A percentile compares a stretch with the other conserved stretches of the same genome.
phyloP scores from a whole-genome alignment of 2,329 filamentous ascomycete genomes.

The Phaeosphaeriaceae sp. region DNA sequence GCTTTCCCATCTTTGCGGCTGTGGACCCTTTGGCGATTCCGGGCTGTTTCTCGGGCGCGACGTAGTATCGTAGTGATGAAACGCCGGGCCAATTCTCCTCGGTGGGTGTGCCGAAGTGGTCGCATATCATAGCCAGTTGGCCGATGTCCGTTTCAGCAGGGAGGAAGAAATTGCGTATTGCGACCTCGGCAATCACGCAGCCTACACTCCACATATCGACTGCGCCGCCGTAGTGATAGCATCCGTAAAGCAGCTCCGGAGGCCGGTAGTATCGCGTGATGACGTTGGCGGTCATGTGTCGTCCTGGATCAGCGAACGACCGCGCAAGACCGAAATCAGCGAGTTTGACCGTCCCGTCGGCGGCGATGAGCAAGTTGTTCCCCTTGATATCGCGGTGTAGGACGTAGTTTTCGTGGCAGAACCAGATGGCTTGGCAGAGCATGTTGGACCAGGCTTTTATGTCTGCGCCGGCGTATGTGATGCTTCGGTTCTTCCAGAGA shows the following conservation, averaged over 20 bases:
- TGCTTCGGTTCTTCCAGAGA: constrained; percentile 78
- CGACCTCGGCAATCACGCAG: constrained; percentile 89
- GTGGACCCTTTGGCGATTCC: constrained; percentile 36
- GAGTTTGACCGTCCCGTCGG: constrained; percentile 91
- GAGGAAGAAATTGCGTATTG: constrained; percentile 83
- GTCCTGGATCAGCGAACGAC: constrained; percentile 86
- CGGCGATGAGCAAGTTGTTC: constrained; percentile 94
- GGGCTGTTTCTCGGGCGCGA: constrained; percentile 64
- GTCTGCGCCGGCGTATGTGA: constrained; percentile 86
- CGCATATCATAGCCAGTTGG: constrained; percentile 84
- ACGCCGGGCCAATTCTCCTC: constrained; percentile 98
- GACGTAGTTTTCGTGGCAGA: constrained; percentile 93
- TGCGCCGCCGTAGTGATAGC: constrained; percentile 84
- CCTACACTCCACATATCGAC: constrained; percentile 96
- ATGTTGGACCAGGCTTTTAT: constrained; percentile 99
- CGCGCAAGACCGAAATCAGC: constrained; percentile 97
- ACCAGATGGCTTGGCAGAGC: constrained; percentile 92
- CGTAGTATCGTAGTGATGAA: constrained; percentile 78
- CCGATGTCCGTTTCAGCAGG: constrained; percentile 85
- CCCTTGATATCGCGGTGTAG: constrained; percentile 98
- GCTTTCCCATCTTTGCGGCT: constrained; percentile 65
- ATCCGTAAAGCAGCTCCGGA: constrained; percentile 91
- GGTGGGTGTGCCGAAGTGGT: constrained; percentile 86
- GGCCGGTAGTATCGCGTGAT: constrained; percentile 98
- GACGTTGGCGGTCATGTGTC: constrained; percentile 89